A percentile compares a stretch with the other conserved stretches of the same genome.
These are phyloP conservation scores for Phytophthora capsici DNA, from an alignment of 352 stramenopile species.

Conservation along the genomic window DNA sequence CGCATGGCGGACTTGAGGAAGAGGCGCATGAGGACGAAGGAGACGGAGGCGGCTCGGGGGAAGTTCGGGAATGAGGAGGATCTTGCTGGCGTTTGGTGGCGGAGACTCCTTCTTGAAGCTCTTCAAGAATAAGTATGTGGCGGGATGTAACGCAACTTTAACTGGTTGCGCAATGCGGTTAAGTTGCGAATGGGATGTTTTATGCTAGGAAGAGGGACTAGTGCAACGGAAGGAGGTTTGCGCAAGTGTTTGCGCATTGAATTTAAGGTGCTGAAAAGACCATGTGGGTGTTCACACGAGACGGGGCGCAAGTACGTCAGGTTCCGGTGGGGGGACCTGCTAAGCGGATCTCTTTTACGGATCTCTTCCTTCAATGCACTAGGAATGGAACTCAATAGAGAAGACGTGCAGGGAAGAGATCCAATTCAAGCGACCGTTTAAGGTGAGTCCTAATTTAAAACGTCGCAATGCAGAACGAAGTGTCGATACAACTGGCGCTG, in stretches of 20 bases:
- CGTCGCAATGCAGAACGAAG: neutral
- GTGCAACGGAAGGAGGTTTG: too few species aligned
- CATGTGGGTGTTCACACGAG: neutral
- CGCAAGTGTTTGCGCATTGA: conserved; percentile 13
- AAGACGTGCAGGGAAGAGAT: too few species aligned
- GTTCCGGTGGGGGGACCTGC: too few species aligned
- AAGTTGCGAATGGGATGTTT: too few species aligned
- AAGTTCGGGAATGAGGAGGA: conserved; percentile 45
- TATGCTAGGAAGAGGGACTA: too few species aligned
- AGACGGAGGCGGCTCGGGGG: conserved; percentile 14
- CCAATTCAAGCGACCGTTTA: too few species aligned
- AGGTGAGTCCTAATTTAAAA: too few species aligned
- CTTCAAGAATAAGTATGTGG: conserved; percentile 3
- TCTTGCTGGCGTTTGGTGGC: neutral
- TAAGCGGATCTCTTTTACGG: too few species aligned
- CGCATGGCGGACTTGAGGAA: conserved; percentile 65
- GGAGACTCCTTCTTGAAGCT: conserved; percentile 1
- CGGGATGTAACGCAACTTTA: neutral
- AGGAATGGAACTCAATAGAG: too few species aligned
- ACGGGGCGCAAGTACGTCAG: too few species aligned
- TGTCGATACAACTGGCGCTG: conserved; percentile 58
- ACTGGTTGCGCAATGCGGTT: neutral
- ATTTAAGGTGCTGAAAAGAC: neutral
- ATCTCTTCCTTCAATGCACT: too few species aligned
- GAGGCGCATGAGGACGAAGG: conserved; percentile 53